A percentile compares a stretch with the other conserved stretches of the same genome.
Conservation (phyloP, 208 protist species). For the Crithidia expoeki region DNA sequence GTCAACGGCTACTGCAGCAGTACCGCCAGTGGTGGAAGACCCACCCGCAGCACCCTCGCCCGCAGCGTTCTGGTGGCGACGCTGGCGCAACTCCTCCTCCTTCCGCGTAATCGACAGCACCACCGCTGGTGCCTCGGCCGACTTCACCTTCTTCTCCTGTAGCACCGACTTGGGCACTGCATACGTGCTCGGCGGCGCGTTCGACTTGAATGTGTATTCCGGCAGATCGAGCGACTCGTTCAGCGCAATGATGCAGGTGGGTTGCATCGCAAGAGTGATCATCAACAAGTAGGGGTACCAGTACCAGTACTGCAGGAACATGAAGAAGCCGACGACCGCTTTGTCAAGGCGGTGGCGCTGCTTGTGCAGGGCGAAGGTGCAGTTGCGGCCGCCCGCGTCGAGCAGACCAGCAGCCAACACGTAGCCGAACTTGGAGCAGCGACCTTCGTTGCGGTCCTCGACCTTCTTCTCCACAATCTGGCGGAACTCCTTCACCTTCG, state of each 20-base stretch:
- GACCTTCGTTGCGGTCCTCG: conserved; percentile 94
- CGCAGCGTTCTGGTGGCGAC: conserved; percentile 33
- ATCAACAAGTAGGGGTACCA: conserved; percentile 99
- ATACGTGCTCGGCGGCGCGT: conserved; percentile 94
- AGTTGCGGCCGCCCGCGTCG: conserved; percentile 98
- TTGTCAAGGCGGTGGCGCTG: conserved; percentile 94
- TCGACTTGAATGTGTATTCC: conserved; percentile 92
- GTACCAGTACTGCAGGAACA: conserved; percentile 99
- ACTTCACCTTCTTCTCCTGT: conserved; percentile 87
- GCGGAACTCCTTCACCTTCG: conserved; percentile 90
- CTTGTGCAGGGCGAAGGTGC: conserved; percentile 95
- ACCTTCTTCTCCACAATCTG: conserved; percentile 74
- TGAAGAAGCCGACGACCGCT: conserved; percentile 96
- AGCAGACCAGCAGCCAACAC: conserved; percentile 97
- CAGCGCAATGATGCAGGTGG: conserved; percentile 97
- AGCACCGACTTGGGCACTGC: conserved; percentile 83
- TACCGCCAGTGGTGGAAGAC: conserved; percentile 5
- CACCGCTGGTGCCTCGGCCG: conserved; percentile 61
- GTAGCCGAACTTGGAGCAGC: conserved; percentile 97
- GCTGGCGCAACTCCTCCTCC: conserved; percentile 83
- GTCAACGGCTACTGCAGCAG: background rate
- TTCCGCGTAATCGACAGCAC: conserved; percentile 89
- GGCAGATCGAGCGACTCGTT: conserved; percentile 97
- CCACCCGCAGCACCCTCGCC: conserved; percentile 4
- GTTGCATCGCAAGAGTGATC: conserved; percentile 95